phyloP scores from a whole-genome alignment of 2,329 filamentous ascomycete genomes.

The Septoria petroselini region DNA sequence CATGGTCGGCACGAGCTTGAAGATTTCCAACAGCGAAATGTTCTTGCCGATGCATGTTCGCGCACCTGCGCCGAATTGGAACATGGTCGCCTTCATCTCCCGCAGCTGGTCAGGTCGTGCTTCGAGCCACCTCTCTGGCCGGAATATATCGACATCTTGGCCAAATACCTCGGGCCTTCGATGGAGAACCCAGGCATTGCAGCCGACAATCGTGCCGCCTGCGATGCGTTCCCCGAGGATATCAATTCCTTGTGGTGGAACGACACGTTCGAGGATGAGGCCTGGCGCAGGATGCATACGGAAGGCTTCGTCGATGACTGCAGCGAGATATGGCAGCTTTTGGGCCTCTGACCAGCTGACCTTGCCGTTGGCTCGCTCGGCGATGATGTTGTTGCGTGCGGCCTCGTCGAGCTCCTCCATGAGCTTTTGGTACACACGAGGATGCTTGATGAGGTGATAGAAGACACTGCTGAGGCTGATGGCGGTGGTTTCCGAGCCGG shows the following conservation, averaged over 20 bases:
- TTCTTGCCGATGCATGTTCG: conserved; percentile 65
- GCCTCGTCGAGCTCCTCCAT: conserved; percentile 62
- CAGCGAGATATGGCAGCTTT: conserved; percentile 71
- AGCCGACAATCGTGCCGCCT: conserved; percentile 71
- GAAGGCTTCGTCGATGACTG: conserved; percentile 74
- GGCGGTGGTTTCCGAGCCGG: conserved; percentile 70
- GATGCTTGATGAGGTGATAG: conserved; percentile 68
- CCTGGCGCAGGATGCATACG: conserved; percentile 72
- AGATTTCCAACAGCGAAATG: conserved; percentile 49
- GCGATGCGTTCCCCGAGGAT: conserved; percentile 62
- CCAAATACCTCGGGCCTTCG: conserved; percentile 66
- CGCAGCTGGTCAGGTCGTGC: conserved; percentile 55
- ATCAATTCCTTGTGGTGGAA: conserved; percentile 61
- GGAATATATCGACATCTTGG: conserved; percentile 60
- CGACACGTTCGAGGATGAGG: conserved; percentile 69
- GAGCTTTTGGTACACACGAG: conserved; percentile 53
- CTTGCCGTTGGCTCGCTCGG: conserved; percentile 50
- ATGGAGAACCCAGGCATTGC: conserved; percentile 72
- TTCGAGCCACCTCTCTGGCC: conserved; percentile 66
- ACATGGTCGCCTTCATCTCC: conserved; percentile 67
- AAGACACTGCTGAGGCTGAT: conserved; percentile 70
- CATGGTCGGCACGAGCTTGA: conserved; percentile 55
- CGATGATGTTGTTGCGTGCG: conserved; percentile 49
- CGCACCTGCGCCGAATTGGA: conserved; percentile 70
- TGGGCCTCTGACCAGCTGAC: conserved; percentile 69